phyloP scores from a whole-genome alignment of 108 stramenopile species.

The Cyclotella kingstonii region DNA sequence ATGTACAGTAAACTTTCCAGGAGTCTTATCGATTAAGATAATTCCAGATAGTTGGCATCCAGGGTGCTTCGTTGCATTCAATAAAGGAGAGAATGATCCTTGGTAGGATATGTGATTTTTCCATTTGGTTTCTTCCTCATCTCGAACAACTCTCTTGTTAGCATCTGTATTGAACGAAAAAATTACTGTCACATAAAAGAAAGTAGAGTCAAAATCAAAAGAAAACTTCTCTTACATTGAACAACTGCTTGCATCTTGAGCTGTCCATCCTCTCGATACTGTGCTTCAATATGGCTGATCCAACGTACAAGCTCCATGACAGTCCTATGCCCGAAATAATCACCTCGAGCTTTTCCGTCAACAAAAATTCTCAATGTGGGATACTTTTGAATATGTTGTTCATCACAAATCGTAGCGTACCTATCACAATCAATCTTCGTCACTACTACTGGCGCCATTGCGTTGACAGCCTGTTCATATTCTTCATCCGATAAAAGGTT shows the following conservation, averaged over 20 bases:
- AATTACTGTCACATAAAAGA: not conserved
- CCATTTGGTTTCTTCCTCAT: slow-evolving; percentile 60
- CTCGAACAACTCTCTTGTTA: slow-evolving; percentile 40
- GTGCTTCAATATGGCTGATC: slow-evolving; percentile 47
- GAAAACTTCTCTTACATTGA: slow-evolving; percentile 23
- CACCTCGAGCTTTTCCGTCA: slow-evolving; percentile 60
- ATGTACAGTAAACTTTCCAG: slow-evolving; percentile 95
- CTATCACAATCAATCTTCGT: slow-evolving; percentile 70
- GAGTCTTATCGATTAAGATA: slow-evolving; percentile 85
- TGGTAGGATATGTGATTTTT: slow-evolving; percentile 50
- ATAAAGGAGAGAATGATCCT: slow-evolving; percentile 31
- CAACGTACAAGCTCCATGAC: slow-evolving; percentile 71
- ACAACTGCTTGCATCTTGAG: slow-evolving; percentile 32
- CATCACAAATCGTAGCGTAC: slow-evolving; percentile 52
- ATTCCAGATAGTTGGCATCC: slow-evolving; percentile 77
- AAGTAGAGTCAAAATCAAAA: slow-evolving; percentile 7
- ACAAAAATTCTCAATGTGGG: slow-evolving; percentile 89
- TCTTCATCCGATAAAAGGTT: slow-evolving; percentile 37
- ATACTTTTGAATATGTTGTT: slow-evolving; percentile 84
- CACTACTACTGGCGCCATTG: slow-evolving; percentile 41
- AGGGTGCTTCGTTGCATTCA: slow-evolving; percentile 61
- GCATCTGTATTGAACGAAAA: slow-evolving; percentile 10
- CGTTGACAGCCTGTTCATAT: slow-evolving; percentile 42
- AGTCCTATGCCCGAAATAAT: slow-evolving; percentile 85
- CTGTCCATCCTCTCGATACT: slow-evolving; percentile 48